Base-by-base conservation (phyloP, 139 green algal genomes). In the Ettlia oleoabundans region DNA sequence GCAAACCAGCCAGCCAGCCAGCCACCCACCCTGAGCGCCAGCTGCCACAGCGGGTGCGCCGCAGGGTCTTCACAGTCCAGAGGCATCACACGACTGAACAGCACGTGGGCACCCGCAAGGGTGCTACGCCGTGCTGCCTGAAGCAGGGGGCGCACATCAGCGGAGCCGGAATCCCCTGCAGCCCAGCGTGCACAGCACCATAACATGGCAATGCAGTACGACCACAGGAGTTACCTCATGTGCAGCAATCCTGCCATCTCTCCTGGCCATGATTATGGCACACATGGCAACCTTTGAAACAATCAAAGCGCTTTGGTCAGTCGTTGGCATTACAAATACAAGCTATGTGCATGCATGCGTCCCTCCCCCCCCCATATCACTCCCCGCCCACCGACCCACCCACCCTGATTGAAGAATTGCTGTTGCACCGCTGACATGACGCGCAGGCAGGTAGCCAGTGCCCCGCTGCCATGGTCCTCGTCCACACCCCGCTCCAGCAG, bases 81-180 rank as follows among this genome's bases (percentile, higher is more conserved):
- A 2, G 94, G 89, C 83, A 96, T 92, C 53, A 96, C 90, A 52
- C 89, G 85, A 77, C 87, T 95, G 88, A 98, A 97, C 1, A 92
- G 81, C 4, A 98, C 55, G 26, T 21, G 21, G 35, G 58, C 75
- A 9, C 66, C 37, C 24, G 66, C 51, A 37, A 77, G 51, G 26
- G 67, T 55, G 26, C 32, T 21, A 2, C 51, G 66, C 1, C 66
- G 51, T 0, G 35, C 19, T 0, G 28, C 65, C 15, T 35, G 38
- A 58, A 85, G 55, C 67, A 85, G 76, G 22, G 76, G 76, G 10
- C 76, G 76, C 76, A 82, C 76, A 24, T 82, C 76, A 2, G 76
- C 76, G 41, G 75, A n/a, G 58, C 58, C n/a, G 28, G 63, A 38
- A n/a, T 81, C n/a, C 24, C 47, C 75, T 81, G 75, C 75, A 67